Conservation (phyloP, 176 grass and related monocot genomes). For the Puya raimondii region DNA sequence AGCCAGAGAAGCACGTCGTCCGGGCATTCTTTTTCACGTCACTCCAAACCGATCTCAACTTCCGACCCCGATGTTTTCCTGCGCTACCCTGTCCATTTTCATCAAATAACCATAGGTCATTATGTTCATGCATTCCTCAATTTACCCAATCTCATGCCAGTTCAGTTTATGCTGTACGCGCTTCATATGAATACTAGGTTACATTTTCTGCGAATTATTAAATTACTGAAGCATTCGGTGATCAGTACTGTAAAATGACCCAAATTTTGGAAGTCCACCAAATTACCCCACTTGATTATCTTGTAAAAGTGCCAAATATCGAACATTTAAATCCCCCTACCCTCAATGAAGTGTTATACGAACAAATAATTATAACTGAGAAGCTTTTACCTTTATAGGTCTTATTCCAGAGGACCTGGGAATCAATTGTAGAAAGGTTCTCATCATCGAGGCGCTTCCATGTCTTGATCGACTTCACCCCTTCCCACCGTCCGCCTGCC, state of each 20-base stretch:
- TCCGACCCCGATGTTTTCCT: slow-evolving; percentile 26
- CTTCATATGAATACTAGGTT: too few species aligned
- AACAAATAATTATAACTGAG: background rate
- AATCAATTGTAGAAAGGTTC: slow-evolving; percentile 66
- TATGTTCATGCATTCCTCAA: background rate
- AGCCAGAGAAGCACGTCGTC: background rate
- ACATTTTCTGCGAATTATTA: too few species aligned
- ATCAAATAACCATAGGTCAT: background rate
- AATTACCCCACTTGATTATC: too few species aligned
- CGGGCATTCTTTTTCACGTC: background rate
- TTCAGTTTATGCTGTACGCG: too few species aligned
- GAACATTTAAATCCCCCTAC: too few species aligned
- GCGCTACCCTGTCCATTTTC: slow-evolving; percentile 36
- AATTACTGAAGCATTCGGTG: too few species aligned
- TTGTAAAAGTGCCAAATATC: too few species aligned
- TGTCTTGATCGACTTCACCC: slow-evolving; percentile 87
- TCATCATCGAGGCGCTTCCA: slow-evolving; percentile 89
- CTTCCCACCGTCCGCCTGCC: slow-evolving; percentile 43
- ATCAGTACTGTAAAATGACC: too few species aligned
- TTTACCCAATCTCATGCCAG: background rate
- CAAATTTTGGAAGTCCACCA: too few species aligned
- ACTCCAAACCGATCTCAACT: slow-evolving; percentile 11
- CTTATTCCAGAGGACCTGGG: slow-evolving; percentile 75
- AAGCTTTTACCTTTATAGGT: slow-evolving; percentile 45
- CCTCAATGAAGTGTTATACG: too few species aligned